Conservation (phyloP, 1,139 yeast species). For the Geotrichum macrosporum region DNA sequence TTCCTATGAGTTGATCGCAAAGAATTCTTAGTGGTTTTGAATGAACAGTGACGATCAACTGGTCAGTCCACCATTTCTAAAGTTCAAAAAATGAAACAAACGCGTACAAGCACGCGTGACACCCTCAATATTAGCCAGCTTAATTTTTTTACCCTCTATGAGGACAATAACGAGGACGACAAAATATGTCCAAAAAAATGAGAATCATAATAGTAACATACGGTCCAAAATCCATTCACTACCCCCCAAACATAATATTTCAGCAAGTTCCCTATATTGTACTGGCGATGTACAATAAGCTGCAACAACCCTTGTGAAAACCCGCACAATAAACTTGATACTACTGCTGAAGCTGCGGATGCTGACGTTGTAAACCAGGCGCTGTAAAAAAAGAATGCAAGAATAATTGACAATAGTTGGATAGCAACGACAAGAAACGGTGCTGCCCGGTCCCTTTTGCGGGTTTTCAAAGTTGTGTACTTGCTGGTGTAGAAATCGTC, state of each 20-base stretch:
- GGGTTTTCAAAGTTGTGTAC: too few relatives aligned
- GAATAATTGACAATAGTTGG: slow-evolving; percentile 12
- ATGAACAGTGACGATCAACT: slow-evolving; percentile 26
- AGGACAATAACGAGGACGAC: too few relatives aligned
- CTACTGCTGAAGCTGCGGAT: slow-evolving; percentile 36
- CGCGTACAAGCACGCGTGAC: too few relatives aligned
- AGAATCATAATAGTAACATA: too few relatives aligned
- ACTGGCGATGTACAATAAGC: slow-evolving; percentile 25
- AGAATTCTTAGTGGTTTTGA: slow-evolving; percentile 29
- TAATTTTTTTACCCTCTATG: too few relatives aligned
- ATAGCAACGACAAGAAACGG: slow-evolving; percentile 3
- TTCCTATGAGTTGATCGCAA: slow-evolving; percentile 38
- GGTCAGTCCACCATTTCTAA: slow-evolving; percentile 38
- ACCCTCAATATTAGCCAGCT: too few relatives aligned
- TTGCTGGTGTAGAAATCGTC: too few relatives aligned
- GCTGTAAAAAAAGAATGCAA: slow-evolving; percentile 25
- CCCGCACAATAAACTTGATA: slow-evolving; percentile 36
- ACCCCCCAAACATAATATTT: slow-evolving; percentile 41
- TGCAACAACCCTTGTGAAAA: slow-evolving; percentile 38
- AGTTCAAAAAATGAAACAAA: too few relatives aligned
- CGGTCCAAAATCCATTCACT: slow-evolving; percentile 38
- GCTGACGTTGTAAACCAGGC: slow-evolving; percentile 28
- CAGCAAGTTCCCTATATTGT: slow-evolving; percentile 27
- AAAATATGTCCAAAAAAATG: too few relatives aligned
- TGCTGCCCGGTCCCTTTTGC: slow-evolving; percentile 5